Conservation (phyloP, 1,284 basidiomycete genomes). For the Irpex rosettiformis region DNA sequence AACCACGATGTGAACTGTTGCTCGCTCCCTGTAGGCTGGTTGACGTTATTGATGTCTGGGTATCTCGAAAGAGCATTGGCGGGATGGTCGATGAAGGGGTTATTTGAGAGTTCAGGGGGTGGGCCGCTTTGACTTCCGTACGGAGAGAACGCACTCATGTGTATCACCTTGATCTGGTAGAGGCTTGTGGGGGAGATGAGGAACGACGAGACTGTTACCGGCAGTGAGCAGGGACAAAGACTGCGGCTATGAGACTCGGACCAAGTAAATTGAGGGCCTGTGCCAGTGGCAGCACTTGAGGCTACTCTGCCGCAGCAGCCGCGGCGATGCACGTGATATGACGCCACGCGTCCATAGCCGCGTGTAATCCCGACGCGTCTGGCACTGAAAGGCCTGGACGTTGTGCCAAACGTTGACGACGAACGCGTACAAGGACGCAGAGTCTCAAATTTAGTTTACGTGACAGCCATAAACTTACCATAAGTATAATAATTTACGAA, state of each 20-base stretch:
- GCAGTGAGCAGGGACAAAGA: background rate
- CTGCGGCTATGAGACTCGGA: too few relatives aligned
- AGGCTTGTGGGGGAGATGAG: background rate
- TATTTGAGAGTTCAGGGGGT: conserved; percentile 34
- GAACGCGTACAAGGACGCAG: too few relatives aligned
- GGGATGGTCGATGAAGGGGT: conserved; percentile 36
- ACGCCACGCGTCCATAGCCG: background rate
- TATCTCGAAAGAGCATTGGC: conserved; percentile 31
- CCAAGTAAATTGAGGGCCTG: too few relatives aligned
- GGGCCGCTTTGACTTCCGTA: conserved; percentile 24
- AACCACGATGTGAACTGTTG: conserved; percentile 29
- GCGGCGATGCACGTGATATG: background rate
- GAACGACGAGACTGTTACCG: background rate
- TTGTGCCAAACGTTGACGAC: too few relatives aligned
- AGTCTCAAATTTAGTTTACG: too few relatives aligned
- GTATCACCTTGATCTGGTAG: too few relatives aligned
- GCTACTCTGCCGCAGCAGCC: too few relatives aligned
- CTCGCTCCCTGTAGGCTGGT: conserved; percentile 14
- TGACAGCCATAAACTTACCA: too few relatives aligned
- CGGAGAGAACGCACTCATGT: conserved; percentile 22
- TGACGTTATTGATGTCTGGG: conserved; percentile 29
- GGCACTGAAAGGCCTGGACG: too few relatives aligned
- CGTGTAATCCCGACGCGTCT: too few relatives aligned
- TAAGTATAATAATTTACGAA: too few relatives aligned
- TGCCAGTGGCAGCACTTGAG: too few relatives aligned